phyloP scores from a whole-genome alignment of 2,329 filamentous ascomycete genomes.

The Alternaria sp. region DNA sequence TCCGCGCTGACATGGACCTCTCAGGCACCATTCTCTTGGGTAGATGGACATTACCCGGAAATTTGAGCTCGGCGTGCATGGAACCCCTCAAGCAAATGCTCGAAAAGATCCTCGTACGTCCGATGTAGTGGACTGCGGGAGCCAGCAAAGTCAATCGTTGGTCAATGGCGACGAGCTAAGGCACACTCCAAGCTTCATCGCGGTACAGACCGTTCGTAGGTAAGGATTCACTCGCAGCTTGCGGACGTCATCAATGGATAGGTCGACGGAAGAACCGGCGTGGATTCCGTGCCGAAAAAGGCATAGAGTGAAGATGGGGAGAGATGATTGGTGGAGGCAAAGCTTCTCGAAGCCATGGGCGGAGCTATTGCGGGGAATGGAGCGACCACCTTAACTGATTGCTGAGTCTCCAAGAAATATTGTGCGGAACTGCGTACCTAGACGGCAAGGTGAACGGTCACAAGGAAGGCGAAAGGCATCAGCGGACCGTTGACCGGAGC shows the following conservation, averaged over 20 bases:
- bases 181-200: slow-evolving; percentile 25
- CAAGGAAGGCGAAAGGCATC: neutral
- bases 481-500: slow-evolving; percentile 15
- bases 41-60: slow-evolving; percentile 19
- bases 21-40: slow-evolving; percentile 7
- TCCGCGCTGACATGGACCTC: slow-evolving; percentile 16
- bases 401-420: slow-evolving; percentile 2
- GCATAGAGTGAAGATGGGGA: slow-evolving; percentile 12
- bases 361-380: slow-evolving; percentile 27
- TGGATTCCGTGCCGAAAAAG: slow-evolving; percentile 34
- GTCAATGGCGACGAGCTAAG: slow-evolving; percentile 26
- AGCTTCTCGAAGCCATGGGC: slow-evolving; percentile 30
- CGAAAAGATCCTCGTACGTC: slow-evolving; percentile 12
- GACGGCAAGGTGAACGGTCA: neutral
- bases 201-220: slow-evolving; percentile 24
- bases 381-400: slow-evolving; percentile 1
- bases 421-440: neutral
- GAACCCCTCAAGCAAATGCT: slow-evolving; percentile 18
- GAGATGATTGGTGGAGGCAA: slow-evolving; percentile 39
- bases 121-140: slow-evolving; percentile 8
- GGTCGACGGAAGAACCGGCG: slow-evolving; percentile 33
- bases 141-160: slow-evolving; percentile 26
- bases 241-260: slow-evolving; percentile 27
- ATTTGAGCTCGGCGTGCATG: slow-evolving; percentile 24
- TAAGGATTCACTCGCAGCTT: slow-evolving; percentile 16